phyloP scores from a whole-genome alignment of 73 alveolate genomes.

The Paramecium bursaria region DNA sequence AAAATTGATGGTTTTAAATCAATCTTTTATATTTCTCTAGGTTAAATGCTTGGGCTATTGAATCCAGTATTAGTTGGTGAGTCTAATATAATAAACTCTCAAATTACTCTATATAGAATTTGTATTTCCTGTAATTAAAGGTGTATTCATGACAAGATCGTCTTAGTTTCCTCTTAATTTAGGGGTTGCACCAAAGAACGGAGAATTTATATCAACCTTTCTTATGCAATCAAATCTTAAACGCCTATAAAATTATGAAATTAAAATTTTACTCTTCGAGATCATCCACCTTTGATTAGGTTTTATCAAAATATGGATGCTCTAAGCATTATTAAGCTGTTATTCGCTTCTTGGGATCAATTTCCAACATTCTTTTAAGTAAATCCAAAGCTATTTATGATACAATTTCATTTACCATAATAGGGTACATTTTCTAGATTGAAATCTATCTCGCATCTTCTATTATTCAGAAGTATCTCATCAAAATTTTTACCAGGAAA shows the following conservation, averaged over 20 bases:
- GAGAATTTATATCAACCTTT: conserved; percentile 40
- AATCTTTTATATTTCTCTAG: background rate
- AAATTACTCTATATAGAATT: conserved; percentile 14
- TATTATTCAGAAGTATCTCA: conserved; percentile 78
- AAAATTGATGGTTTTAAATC: conserved; percentile 8
- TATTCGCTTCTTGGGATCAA: conserved; percentile 82
- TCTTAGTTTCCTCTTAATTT: conserved; percentile 17
- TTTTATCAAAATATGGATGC: conserved; percentile 72
- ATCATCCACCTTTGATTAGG: background rate
- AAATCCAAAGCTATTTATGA: conserved; percentile 68
- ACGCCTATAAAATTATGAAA: background rate
- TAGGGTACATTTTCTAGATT: conserved; percentile 37
- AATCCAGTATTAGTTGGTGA: conserved; percentile 22
- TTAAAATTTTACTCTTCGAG: background rate
- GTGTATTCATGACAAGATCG: background rate
- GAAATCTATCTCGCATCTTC: conserved; percentile 75
- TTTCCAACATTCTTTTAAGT: conserved; percentile 77
- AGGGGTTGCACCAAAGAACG: conserved; percentile 8
- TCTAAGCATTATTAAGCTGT: conserved; percentile 81
- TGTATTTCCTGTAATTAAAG: conserved; percentile 10
- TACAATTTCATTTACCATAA: conserved; percentile 54
- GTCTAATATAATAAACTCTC: background rate
- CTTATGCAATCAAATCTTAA: conserved; percentile 51
- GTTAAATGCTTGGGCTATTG: conserved; percentile 24
- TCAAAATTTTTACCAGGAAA: conserved; percentile 82